These are phyloP conservation scores for Aspergillus sp. DNA, from an alignment of 2,329 filamentous ascomycete genomes.

Conservation along the genomic window DNA sequence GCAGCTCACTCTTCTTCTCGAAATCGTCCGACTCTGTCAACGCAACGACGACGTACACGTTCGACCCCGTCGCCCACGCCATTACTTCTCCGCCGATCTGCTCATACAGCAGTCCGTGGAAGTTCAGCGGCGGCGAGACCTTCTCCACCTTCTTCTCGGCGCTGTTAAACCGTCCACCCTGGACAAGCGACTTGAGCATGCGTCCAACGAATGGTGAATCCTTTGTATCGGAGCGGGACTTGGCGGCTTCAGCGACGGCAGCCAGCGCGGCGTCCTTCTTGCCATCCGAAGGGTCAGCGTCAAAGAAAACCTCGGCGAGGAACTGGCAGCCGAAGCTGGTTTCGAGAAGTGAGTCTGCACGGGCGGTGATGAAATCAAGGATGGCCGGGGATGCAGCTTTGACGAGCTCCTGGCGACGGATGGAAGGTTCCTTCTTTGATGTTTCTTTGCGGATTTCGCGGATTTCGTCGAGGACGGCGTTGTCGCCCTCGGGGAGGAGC, in stretches of 20 bases:
- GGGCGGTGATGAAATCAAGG: conserved; percentile 69
- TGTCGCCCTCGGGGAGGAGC: conserved; percentile 63
- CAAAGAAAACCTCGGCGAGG: conserved; percentile 77
- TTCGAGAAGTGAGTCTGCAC: conserved; percentile 66
- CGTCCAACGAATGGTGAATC: conserved; percentile 68
- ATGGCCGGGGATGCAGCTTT: conserved; percentile 72
- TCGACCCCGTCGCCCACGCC: conserved; percentile 81
- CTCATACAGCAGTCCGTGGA: conserved; percentile 78
- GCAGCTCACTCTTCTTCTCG: conserved; percentile 63
- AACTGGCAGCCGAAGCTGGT: conserved; percentile 86
- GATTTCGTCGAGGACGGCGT: conserved; percentile 73
- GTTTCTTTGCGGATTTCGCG: conserved; percentile 77
- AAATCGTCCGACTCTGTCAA: conserved; percentile 76
- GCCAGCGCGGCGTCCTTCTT: conserved; percentile 68
- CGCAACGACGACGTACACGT: conserved; percentile 82
- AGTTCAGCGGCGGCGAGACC: conserved; percentile 74
- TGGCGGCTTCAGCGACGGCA: conserved; percentile 57
- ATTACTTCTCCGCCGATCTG: conserved; percentile 73
- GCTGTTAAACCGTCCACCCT: conserved; percentile 83
- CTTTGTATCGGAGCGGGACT: conserved; percentile 53
- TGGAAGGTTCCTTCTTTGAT: conserved; percentile 85
- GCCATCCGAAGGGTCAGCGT: conserved; percentile 55
- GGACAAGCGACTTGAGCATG: conserved; percentile 87
- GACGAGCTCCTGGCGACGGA: conserved; percentile 73
- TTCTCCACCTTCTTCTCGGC: conserved; percentile 68